Evolutionary conservation across 345 rosid genomes (phyloP), one percentile per base, ranked within the genome.

Genomic region (Microthlaspi erraticum): DNA sequence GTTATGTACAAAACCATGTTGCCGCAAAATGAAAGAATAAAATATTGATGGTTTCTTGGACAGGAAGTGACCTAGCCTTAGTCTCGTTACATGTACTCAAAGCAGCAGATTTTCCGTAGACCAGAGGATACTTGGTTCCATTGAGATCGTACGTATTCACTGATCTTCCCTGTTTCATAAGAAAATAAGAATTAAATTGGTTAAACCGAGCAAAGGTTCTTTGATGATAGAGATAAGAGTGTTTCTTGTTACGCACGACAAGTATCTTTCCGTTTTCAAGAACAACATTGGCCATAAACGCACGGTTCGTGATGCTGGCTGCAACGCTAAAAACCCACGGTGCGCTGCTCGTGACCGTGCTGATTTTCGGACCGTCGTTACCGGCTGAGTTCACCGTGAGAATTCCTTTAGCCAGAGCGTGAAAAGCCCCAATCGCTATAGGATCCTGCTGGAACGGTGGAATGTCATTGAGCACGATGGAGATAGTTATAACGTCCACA

Each of bases 281-380:
- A n/a, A 78, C 71, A 62, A 78, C 72, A 8, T 74, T 80, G 60
- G 74, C 63, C 20, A 73, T 10, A 36, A 83, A 64, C 0, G 36
- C 37, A 16, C 84, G 82, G 72, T 86, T 83, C 0, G 64, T 83
- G 53, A 43, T 43, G 58, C 87, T 83, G 12, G 83, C 86, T 7
- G 82, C 86, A 5, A 83, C 80, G 8, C 84, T 19, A 39, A 86
- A 42, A 26, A 76, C 12, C 87, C 87, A 86, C 1, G 83, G 87
- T 13, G 88, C 73, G 0, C 48, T 55, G 20, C 80, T 76, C 1
- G 70, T 0, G 8, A 58, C 31, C 12, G 75, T n/a, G 6, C 17
- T 48, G 1, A 9, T 0, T 1, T 0, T 16, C 9, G 70, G 72
- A 16, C 84, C 83, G 4, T 10, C 0, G 37, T 84, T 84, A 16